These are phyloP conservation scores for Syncephalastrum contaminatum DNA, from an alignment of 371 early-diverging fungal genomes.

Conservation along the genomic window DNA sequence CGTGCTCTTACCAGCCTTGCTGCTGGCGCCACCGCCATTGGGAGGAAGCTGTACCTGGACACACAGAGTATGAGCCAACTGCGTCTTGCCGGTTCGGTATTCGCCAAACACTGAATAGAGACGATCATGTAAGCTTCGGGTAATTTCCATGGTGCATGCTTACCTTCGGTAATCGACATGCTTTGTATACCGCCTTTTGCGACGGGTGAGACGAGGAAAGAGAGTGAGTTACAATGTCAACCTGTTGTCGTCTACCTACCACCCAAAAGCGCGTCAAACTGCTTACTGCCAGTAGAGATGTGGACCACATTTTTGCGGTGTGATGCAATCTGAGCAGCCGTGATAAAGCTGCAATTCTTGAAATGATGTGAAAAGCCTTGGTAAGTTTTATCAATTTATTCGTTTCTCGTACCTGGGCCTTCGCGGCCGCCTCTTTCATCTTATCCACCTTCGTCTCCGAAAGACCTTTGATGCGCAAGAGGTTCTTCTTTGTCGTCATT, in stretches of 20 bases:
- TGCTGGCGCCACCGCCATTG: slow-evolving; percentile 64
- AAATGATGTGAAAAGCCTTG: not conserved
- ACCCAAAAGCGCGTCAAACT: slow-evolving; percentile 87
- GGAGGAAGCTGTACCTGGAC: slow-evolving; percentile 73
- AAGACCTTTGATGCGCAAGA: slow-evolving; percentile 78
- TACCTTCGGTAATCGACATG: slow-evolving; percentile 84
- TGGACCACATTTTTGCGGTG: slow-evolving; percentile 79
- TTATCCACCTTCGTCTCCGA: slow-evolving; percentile 91
- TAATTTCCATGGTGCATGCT: not conserved
- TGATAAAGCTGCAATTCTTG: slow-evolving; percentile 68
- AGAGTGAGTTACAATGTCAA: no score
- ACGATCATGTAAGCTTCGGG: not conserved
- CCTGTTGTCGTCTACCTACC: slow-evolving; percentile 39
- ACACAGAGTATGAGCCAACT: slow-evolving; percentile 76
- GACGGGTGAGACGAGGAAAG: no score
- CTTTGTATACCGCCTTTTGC: slow-evolving; percentile 80
- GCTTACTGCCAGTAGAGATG: slow-evolving; percentile 89
- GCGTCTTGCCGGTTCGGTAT: slow-evolving; percentile 84
- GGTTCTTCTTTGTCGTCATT: slow-evolving; percentile 73
- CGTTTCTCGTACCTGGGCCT: slow-evolving; percentile 35
- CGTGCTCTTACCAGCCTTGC: slow-evolving; percentile 53
- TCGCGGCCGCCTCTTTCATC: slow-evolving; percentile 73
- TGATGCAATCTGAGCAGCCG: slow-evolving; percentile 81
- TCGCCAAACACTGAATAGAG: slow-evolving; percentile 61
- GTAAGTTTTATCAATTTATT: slow-evolving; percentile 7